Base-by-base conservation (phyloP, 2,329 filamentous ascomycete species). In the Penicillium hordei region DNA sequence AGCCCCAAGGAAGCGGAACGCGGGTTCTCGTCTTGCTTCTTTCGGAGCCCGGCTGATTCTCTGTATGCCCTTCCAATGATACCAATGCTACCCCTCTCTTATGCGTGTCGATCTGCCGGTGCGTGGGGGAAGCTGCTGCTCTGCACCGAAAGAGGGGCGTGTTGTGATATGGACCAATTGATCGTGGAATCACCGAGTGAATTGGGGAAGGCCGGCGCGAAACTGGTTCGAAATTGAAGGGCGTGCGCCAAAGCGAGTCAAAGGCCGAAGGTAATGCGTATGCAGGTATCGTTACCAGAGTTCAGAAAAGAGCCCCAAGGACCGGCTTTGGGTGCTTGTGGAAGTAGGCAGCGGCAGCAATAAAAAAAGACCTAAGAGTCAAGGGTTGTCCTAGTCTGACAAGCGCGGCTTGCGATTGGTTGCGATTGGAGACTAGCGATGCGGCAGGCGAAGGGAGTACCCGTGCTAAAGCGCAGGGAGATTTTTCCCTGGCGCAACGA, bases 121-220 rank as follows among this genome's bases (percentile, higher is more conserved):
- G 60, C 67, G 71, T 68, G 68, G 71, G 69, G 71, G 66, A 73
- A 71, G 68, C 70, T 72, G 68, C 58, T 61, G 61, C 57, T 60
- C 66, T 68, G 65, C 68, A 68, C 56, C 27, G 50, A 62, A 61
- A 61, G 60, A 61, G 59, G 61, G 54, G 64, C 55, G 59, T 52
- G 62, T 65, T 69, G 67, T 60, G 60, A 68, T 65, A 60, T 60
- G 58, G 60, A 57, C 69, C 67, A 69, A 70, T 70, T 72, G 71
- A 66, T 62, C 50, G 65, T 50, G 58, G 49, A 60, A 58, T 58
- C 48, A 64, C 48, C 60, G 57, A 43, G 51, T 54, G 61, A 62
- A 60, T 53, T 51, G 58, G 54, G 57, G 49, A 58, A 46, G 40
- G 52, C 52, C 52, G 59, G 56, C 49, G 63, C 55, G 52, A 56